Evolutionary conservation across 257 asterid species (phyloP), one percentile per base, ranked within the genome.

Genomic region (Fraxinus americana): DNA sequence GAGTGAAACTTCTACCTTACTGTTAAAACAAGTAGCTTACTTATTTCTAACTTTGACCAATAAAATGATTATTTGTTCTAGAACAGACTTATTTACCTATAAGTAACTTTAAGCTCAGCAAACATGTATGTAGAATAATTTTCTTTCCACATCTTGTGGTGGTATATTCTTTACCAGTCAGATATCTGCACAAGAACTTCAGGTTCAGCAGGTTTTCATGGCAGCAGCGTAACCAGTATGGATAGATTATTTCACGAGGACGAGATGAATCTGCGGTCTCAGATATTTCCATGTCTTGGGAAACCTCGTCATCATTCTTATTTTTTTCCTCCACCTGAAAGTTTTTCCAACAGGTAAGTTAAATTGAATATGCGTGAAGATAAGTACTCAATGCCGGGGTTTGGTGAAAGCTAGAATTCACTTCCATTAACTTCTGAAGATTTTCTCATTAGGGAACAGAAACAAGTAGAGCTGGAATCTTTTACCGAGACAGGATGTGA

Each of bases 81-180:
- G 7, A n/a, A 61, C 4, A 23, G 23, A 61, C 14, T n/a, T 23
- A 8, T 50, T 14, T 16, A 17, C 61, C 21, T 43, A 2, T 11
- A 12, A 11, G 50, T 61, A 61, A 61, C 67, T 61, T 61, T 61
- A 23, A 21, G 30, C 30, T 23, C 21, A n/a, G 67, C 6, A 23
- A 61, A 25, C 14, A 21, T 61, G 67, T 2, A 59, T 2, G 16
- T 21, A 27, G 66, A 74, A 54, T 54, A 35, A 61, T 2, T 83
- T 35, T 67, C 66, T 5, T 69, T 38, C 61, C 70, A 72, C 76
- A 79, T 82, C 86, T 87, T 34, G 82, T 66, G 45, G 65, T 66
- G 77, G 39, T 84, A 71, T 73, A 68, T 81, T 78, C 39, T 72
- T 85, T 77, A 69, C 81, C 96, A 94, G 97, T 82, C 96, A 78